phyloP scores from a whole-genome alignment of 176 grass and related monocot species.

The maize (Zea mays) region Zm-B73-REFERENCE-NAM-5.0 NC_050101.1:156546501-156547000 shows the following conservation, averaged over 20 bases:
- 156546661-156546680: slow-evolving; percentile 3
- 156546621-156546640: neutral
- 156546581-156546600: slow-evolving; percentile 99
- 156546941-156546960: neutral
- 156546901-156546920: slow-evolving; percentile 6
- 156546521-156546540: slow-evolving; percentile 99
- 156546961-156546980: neutral
- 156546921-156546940: neutral
- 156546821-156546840: slow-evolving; percentile 48
- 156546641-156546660: slow-evolving; percentile 14
- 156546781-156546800: slow-evolving; percentile 90
- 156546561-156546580: slow-evolving; percentile 94
- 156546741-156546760: slow-evolving; percentile 89
- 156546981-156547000: neutral
- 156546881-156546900: neutral
- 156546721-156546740: slow-evolving; percentile 85
- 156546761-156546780: slow-evolving; percentile 95
- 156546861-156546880: slow-evolving; percentile 8
- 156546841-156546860: slow-evolving; percentile 17
- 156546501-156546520: slow-evolving; percentile 97
- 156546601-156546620: slow-evolving; percentile 90
- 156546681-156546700: slow-evolving; percentile 17
- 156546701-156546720: slow-evolving; percentile 75
- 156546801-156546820: slow-evolving; percentile 61
- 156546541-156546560: slow-evolving; percentile 93